Evolutionary conservation across 2,329 filamentous ascomycete genomes (phyloP), one percentile per base, ranked within the genome.

Genomic region (Aspergillus novofumigatus): DNA sequence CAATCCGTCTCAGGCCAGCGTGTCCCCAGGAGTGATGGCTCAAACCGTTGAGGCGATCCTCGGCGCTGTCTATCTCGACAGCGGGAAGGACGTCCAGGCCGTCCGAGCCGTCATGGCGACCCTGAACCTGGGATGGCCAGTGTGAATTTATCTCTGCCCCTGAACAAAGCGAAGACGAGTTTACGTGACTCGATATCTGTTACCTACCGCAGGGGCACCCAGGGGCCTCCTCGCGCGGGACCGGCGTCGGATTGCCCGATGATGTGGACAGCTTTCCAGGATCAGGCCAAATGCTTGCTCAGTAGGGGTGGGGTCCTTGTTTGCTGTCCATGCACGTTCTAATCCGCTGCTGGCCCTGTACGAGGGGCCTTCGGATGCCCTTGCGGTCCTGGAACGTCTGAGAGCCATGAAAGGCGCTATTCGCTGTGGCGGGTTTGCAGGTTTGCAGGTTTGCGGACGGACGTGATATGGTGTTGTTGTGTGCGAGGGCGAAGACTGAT

Each of bases 31-130:
- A 1, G 61, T 67, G 17, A 69, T 72, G 62, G 69, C 71, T 1
- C 65, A 60, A 3, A 67, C 69, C 0, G 55, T 75, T 0, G 67
- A 73, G 53, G 72, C 72, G 14, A 55, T 75, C n/a, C 42, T 74
- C n/a, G 72, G 70, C 3, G 73, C 71, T 7, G 66, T 69, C 8
- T 69, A 61, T 25, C 32, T 66, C 2, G 73, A 75, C 47, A 67
- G 64, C 28, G 59, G 61, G 1, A 51, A 62, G 38, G 32, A 62
- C 9, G 49, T 56, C 3, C n/a, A 51, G 4, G 54, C 52, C 6
- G 53, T 65, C 9, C 14, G 42, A 21, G 7, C 29, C 1, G 53
- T 65, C 8, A 56, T 63, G 49, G 32, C 20, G 4, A 7, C 21
- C 0, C 26, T 67, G 41, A 60, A 45, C 4, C 25, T 67, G 11